Percentiles rank a stretch among this genome's conserved stretches.
These are phyloP conservation scores for Favolaschia claudopus DNA, from an alignment of 768 basidiomycete species.

Conservation along the genomic window DNA sequence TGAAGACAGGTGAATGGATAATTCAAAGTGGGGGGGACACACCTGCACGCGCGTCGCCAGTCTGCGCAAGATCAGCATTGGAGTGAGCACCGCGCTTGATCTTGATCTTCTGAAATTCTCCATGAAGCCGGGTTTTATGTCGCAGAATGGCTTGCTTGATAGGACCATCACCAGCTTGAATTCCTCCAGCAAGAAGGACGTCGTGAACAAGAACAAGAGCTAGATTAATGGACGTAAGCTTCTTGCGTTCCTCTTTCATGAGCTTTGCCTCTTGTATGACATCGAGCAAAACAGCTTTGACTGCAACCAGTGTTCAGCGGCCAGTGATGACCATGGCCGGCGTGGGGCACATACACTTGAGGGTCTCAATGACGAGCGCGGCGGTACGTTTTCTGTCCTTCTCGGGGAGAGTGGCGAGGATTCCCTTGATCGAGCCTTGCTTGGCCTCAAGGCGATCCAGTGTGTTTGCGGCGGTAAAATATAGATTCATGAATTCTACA, in stretches of 20 bases:
- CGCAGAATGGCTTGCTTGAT: conserved; percentile 87
- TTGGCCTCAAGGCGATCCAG: conserved; percentile 88
- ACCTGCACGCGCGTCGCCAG: conserved; percentile 73
- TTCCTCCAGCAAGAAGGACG: conserved; percentile 80
- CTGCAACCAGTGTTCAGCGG: conserved; percentile 46
- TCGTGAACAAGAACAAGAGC: conserved; percentile 92
- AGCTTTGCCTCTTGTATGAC: conserved; percentile 75
- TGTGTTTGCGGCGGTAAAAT: conserved; percentile 86
- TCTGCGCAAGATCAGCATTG: conserved; percentile 68
- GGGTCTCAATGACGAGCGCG: conserved; percentile 90
- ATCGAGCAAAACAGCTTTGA: conserved; percentile 76
- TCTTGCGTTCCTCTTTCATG: conserved; percentile 76
- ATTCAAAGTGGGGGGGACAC: conserved; percentile 8
- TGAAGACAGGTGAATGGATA: conserved; percentile 15
- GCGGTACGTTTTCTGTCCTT: conserved; percentile 80
- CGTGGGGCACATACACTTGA: conserved; percentile 78
- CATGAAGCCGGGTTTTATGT: conserved; percentile 88
- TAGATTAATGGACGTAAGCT: conserved; percentile 77
- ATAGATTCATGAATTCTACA: conserved; percentile 85
- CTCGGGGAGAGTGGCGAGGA: conserved; percentile 76
- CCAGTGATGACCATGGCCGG: neutral
- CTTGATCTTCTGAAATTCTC: conserved; percentile 87
- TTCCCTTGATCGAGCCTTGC: conserved; percentile 91
- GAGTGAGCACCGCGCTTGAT: conserved; percentile 74
- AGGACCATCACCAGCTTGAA: conserved; percentile 91